These are phyloP conservation scores for Pyrus bretschneideri DNA, from an alignment of 306 rosid species.

Conservation along the genomic window DNA sequence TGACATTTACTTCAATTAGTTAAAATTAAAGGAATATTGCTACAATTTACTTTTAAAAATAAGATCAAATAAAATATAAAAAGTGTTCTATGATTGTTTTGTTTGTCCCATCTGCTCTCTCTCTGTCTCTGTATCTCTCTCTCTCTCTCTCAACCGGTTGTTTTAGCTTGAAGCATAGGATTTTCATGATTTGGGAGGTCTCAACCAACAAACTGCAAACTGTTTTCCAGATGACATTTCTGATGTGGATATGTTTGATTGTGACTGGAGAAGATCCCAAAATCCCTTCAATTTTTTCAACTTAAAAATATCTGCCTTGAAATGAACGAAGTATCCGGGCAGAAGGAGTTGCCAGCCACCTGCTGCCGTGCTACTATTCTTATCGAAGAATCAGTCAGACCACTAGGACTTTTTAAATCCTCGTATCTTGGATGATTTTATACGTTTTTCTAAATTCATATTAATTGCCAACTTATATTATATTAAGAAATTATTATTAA, in stretches of 20 bases:
- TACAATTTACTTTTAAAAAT: too few relatives aligned
- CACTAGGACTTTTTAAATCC: constrained; percentile 5
- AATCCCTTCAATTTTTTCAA: constrained; percentile 11
- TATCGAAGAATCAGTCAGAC: constrained; percentile 54
- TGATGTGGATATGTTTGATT: neutral
- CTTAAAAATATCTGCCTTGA: constrained; percentile 24
- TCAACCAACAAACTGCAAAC: constrained; percentile 16
- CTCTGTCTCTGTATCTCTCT: neutral
- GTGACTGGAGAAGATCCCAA: constrained; percentile 15
- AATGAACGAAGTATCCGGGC: constrained; percentile 30
- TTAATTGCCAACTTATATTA: too few relatives aligned
- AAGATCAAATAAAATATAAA: neutral
- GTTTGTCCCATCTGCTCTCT: constrained; percentile 8
- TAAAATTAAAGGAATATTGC: too few relatives aligned
- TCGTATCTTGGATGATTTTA: constrained; percentile 4
- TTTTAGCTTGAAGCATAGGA: constrained; percentile 39
- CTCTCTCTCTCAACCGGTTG: constrained; percentile 1
- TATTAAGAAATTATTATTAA: too few relatives aligned
- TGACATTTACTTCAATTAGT: too few relatives aligned
- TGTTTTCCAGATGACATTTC: constrained; percentile 1
- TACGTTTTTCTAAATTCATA: neutral
- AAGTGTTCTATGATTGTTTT: neutral
- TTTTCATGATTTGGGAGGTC: constrained; percentile 26
- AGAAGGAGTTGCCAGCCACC: constrained; percentile 1
- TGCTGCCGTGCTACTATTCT: constrained; percentile 22